Percentiles rank a stretch among this genome's conserved stretches.
phyloP scores from a whole-genome alignment of 345 rosid genomes.

The Rhizophora apiculata region DNA sequence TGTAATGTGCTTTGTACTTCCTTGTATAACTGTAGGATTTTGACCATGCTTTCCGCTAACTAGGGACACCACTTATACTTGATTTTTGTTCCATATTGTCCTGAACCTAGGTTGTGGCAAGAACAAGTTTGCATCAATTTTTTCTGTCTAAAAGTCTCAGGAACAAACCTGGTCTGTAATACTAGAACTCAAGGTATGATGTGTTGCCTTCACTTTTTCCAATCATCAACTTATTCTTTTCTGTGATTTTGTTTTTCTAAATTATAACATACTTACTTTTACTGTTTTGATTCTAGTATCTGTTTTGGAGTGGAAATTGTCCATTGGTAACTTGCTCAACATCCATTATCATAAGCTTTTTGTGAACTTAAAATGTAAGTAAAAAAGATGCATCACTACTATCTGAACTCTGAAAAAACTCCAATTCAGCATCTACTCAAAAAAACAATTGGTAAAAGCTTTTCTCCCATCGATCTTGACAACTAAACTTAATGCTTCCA shows the following conservation, averaged over 20 bases:
- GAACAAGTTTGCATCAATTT: conserved; percentile 43
- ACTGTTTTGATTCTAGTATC: no score
- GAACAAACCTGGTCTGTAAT: conserved; percentile 45
- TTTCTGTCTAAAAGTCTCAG: conserved; percentile 32
- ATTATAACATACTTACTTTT: no score
- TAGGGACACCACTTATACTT: conserved; percentile 7
- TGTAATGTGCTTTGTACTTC: not conserved
- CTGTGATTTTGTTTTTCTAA: not conserved
- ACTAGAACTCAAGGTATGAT: conserved; percentile 51
- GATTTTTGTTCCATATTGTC: conserved; percentile 6
- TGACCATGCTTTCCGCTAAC: not conserved
- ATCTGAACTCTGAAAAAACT: conserved; percentile 13
- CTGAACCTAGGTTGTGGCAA: conserved; percentile 55
- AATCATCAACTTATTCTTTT: not conserved
- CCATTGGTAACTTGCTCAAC: not conserved
- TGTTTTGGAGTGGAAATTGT: not conserved
- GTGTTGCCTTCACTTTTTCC: not conserved
- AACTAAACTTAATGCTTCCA: conserved; percentile 47
- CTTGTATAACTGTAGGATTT: not conserved
- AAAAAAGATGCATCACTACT: no score
- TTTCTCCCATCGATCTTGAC: conserved; percentile 83
- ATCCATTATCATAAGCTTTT: not conserved
- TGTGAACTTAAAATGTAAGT: conserved; percentile 2
- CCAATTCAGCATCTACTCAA: conserved; percentile 79
- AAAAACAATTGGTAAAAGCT: conserved; percentile 69